phyloP scores from a whole-genome alignment of 1,284 basidiomycete genomes.

The Agroathelia rolfsii region DNA sequence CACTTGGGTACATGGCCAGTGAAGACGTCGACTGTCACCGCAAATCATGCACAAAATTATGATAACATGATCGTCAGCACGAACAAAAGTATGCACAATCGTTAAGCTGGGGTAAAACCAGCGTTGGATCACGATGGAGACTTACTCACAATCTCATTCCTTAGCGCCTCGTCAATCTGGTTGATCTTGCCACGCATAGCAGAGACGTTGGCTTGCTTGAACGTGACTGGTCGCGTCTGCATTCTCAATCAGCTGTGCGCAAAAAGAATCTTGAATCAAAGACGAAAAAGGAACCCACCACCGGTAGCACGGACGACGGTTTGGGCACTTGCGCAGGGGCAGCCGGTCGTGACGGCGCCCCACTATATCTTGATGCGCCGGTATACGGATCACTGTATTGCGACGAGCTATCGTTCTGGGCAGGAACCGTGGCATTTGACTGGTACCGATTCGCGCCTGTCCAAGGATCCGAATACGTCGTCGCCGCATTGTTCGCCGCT shows the following conservation, averaged over 20 bases:
- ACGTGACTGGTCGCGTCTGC: constrained; percentile 52
- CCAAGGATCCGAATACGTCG: constrained; percentile 23
- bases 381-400: constrained; percentile 30
- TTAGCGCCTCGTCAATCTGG: constrained; percentile 70
- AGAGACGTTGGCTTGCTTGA: constrained; percentile 82
- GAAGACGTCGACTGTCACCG: constrained; percentile 48
- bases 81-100: constrained; percentile 2
- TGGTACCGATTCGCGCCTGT: constrained; percentile 26
- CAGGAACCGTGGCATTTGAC: constrained; percentile 9
- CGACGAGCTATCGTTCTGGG: constrained; percentile 12
- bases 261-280: not conserved
- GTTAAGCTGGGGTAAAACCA: too few relatives aligned
- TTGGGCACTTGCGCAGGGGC: constrained; percentile 18
- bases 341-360: constrained; percentile 16
- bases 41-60: constrained; percentile 3
- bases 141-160: constrained; percentile 57
- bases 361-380: constrained; percentile 29
- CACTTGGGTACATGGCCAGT: constrained; percentile 61
- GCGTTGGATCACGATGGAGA: too few relatives aligned
- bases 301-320: constrained; percentile 40
- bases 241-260: constrained; percentile 6
- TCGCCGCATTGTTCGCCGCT: too few relatives aligned
- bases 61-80: not conserved
- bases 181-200: constrained; percentile 80
- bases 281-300: constrained; percentile 31